Evolutionary conservation across 139 green algal species (phyloP).

Genomic region (Coelastrella sp.): DNA sequence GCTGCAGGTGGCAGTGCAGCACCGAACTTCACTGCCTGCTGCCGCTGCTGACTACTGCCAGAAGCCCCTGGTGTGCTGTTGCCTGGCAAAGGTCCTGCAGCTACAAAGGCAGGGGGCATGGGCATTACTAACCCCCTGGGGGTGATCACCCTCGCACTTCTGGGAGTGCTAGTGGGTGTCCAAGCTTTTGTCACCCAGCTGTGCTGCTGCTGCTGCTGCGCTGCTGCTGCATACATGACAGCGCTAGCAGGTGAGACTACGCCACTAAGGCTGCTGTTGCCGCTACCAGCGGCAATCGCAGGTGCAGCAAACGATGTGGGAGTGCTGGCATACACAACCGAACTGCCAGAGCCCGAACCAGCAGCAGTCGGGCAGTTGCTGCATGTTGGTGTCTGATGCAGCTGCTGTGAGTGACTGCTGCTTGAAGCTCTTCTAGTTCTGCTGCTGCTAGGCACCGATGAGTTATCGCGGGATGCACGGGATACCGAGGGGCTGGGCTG

Average conservation of each 20-base stretch:
- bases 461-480: neutral
- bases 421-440: too few relatives aligned
- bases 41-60: neutral
- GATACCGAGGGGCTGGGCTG: neutral
- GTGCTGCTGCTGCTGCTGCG: neutral
- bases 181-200: neutral
- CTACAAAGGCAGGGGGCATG: neutral
- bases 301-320: neutral
- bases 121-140: neutral
- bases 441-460: neutral
- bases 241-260: conserved; percentile 1
- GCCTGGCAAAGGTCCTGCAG: too few relatives aligned
- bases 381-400: neutral
- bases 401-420: neutral
- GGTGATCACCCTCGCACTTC: neutral
- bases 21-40: neutral
- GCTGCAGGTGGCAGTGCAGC: neutral
- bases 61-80: too few relatives aligned
- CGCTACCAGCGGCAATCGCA: neutral
- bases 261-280: neutral
- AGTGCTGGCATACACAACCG: too few relatives aligned
- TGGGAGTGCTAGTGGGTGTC: conserved; percentile 7
- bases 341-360: too few relatives aligned
- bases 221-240: too few relatives aligned
- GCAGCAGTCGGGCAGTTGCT: too few relatives aligned